Evolutionary conservation across 345 rosid genomes (phyloP), one percentile per base, ranked within the genome.

Genomic region (Pseudoturritis turrita): DNA sequence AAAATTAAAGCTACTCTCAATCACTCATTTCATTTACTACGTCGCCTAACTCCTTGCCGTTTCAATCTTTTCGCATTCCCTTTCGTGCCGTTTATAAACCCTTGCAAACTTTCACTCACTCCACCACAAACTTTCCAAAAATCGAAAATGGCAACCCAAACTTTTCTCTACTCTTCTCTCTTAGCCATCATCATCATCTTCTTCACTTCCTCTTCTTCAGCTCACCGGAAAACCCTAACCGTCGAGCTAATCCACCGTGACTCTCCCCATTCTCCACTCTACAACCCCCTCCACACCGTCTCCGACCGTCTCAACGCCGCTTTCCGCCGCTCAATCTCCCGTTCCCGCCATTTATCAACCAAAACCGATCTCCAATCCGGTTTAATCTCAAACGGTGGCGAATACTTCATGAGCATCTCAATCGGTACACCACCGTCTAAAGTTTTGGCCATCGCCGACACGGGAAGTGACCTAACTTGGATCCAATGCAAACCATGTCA

Each of bases 241-340:
- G 13, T 77, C 7, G 56, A 77, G 59, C 76, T 80, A 10, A 76
- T 80, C 53, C 83, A 77, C 54, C 83, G 76, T 28, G 81, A 80
- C 61, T 80, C 76, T 5, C 76, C 73, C 0, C 31, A 22, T 0
- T 80, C 83, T 8, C 80, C 83, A 14, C 62, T 72, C 29, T 77
- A 47, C 71, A 80, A 80, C 55, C 65, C 55, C 17, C 18, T 43
- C 10, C 72, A 70, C 51, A 56, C 76, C 10, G 37, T 47, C 52
- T 56, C 71, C 0, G 66, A 80, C n/a, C 72, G 71, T 59, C 76
- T 77, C 17, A 51, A 57, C 33, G 74, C 70, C 8, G 78, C 77
- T 26, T 67, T 74, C 47, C 65, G 12, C 44, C 81, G 71, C 3
- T 80, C 81, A 10, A 69, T 80, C 59, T 55, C 65, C 14, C 83